Percentiles rank a stretch among this genome's conserved stretches.
These are phyloP conservation scores for Jatropha podagrica DNA, from an alignment of 441 rosid species.

Conservation along the genomic window DNA sequence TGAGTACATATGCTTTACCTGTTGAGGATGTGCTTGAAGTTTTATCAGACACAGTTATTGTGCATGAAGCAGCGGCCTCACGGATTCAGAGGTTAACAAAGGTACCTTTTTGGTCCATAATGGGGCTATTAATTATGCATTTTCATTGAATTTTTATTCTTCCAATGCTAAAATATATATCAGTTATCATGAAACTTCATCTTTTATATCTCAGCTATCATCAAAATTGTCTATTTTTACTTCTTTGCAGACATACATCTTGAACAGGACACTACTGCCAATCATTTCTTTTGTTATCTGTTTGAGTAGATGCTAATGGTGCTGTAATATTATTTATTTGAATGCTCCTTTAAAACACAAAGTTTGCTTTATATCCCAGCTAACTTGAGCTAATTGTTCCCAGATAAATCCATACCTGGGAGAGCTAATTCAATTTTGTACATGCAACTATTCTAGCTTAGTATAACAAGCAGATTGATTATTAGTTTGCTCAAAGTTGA, in stretches of 20 bases:
- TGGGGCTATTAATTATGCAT: neutral
- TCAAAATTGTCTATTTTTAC: neutral
- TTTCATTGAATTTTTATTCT: neutral
- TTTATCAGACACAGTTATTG: conserved; percentile 61
- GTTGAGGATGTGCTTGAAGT: conserved; percentile 78
- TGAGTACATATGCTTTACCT: conserved; percentile 76
- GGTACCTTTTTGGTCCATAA: conserved; percentile 38
- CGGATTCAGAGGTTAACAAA: conserved; percentile 75
- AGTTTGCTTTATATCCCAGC: conserved; percentile 2
- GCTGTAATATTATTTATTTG: neutral
- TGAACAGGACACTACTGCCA: neutral
- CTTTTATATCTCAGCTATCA: no score
- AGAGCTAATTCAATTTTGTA: neutral
- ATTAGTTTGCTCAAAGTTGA: neutral
- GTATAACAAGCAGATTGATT: neutral
- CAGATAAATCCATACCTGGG: neutral
- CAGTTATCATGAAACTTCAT: neutral
- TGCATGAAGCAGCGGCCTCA: conserved; percentile 73
- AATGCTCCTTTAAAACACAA: neutral
- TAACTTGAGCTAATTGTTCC: neutral
- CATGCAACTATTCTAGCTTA: neutral
- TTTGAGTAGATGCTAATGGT: neutral
- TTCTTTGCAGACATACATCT: neutral
- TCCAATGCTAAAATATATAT: neutral
- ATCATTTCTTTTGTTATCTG: neutral